phyloP scores from a whole-genome alignment of 192 early-diverging fungal genomes.

The Chytriomyces sp. region DNA sequence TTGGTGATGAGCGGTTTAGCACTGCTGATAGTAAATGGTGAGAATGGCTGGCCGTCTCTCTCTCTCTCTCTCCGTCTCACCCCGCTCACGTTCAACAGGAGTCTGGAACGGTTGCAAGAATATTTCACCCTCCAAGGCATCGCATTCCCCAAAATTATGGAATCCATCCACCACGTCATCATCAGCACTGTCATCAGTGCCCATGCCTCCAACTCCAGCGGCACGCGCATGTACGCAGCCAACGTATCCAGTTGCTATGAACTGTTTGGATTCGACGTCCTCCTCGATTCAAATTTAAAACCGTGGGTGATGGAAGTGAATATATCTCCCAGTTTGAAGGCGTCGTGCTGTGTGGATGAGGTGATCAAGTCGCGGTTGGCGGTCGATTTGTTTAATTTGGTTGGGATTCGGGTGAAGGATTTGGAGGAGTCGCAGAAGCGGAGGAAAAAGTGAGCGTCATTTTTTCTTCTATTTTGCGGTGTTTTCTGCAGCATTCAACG shows the following conservation, averaged over 20 bases:
- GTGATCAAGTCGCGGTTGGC: conserved; percentile 46
- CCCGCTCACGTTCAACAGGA: conserved; percentile 25
- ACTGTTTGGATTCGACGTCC: conserved; percentile 65
- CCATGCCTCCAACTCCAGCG: conserved; percentile 44
- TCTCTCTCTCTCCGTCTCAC: not conserved
- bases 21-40: conserved; percentile 47
- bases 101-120: conserved; percentile 37
- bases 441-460: conserved; percentile 17
- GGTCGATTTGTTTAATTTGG: conserved; percentile 53
- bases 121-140: conserved; percentile 42
- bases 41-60: not conserved
- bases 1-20: conserved; percentile 40
- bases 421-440: conserved; percentile 26
- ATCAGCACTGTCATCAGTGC: conserved; percentile 50
- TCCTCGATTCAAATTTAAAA: conserved; percentile 56
- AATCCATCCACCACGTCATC: conserved; percentile 43
- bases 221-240: conserved; percentile 41
- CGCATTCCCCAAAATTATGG: conserved; percentile 41
- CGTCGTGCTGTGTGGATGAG: conserved; percentile 47
- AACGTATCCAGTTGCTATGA: conserved; percentile 64
- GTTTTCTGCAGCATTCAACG: not conserved
- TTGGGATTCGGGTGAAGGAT: conserved; percentile 47
- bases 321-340: conserved; percentile 58
- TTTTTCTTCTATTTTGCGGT: not conserved
- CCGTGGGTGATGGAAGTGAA: conserved; percentile 70